Evolutionary conservation across 1,139 yeast species (phyloP).

Genomic region (Pichia sp.): DNA sequence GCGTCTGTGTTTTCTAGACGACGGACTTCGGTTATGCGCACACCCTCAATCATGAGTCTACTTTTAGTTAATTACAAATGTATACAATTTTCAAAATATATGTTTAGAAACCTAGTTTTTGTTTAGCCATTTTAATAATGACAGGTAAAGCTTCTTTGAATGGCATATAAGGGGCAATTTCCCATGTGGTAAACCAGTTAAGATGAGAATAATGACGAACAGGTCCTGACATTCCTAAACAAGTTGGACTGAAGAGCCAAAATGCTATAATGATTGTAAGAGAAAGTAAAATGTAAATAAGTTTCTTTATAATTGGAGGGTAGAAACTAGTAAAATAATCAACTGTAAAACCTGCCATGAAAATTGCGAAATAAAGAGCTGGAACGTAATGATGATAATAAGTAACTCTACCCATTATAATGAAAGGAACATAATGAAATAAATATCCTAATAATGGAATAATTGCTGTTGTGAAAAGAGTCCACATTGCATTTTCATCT

Average conservation of each 20-base stretch:
- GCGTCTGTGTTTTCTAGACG: too few species aligned
- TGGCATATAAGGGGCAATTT: conserved; percentile 28
- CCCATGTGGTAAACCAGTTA: conserved; percentile 74
- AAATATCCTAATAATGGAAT: conserved; percentile 66
- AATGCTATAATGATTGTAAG: conserved; percentile 54
- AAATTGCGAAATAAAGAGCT: conserved; percentile 68
- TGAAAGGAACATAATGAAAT: conserved; percentile 65
- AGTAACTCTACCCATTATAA: conserved; percentile 75
- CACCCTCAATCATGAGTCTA: too few species aligned
- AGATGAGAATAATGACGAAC: conserved; percentile 56
- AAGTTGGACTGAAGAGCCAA: conserved; percentile 67
- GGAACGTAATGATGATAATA: conserved; percentile 80
- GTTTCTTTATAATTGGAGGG: conserved; percentile 11
- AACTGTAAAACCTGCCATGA: conserved; percentile 52
- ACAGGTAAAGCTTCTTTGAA: neutral
- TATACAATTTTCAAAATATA: neutral
- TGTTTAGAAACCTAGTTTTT: neutral
- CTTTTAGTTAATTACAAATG: too few species aligned
- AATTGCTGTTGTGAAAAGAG: conserved; percentile 45
- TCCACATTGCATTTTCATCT: conserved; percentile 26
- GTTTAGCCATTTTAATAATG: conserved; percentile 1
- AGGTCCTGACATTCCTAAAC: conserved; percentile 86
- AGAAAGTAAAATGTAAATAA: conserved; percentile 37
- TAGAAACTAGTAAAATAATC: conserved; percentile 32
- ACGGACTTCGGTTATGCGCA: too few species aligned